A percentile compares a stretch with the other conserved stretches of the same genome.
phyloP scores from a whole-genome alignment of 768 basidiomycete genomes.

The Boletus patriciae region DNA sequence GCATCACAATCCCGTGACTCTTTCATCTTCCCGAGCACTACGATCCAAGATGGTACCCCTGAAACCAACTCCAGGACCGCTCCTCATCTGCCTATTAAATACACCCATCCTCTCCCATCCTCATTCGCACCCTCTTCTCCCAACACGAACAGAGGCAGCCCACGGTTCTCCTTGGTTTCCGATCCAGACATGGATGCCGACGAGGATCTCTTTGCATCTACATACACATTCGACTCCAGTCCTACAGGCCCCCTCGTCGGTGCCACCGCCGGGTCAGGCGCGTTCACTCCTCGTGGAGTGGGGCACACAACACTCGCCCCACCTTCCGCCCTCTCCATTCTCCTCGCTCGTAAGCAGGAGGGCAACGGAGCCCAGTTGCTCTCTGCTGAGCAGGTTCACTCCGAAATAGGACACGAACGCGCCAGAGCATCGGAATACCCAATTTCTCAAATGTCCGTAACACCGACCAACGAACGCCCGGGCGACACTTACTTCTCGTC shows the following conservation, averaged over 20 bases:
- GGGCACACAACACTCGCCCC: slow-evolving; percentile 20
- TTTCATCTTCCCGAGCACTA: slow-evolving; percentile 40
- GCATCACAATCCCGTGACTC: slow-evolving; percentile 32
- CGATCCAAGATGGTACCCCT: slow-evolving; percentile 25
- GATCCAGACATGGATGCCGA: slow-evolving; percentile 25
- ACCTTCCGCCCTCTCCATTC: slow-evolving; percentile 39
- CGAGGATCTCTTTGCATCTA: slow-evolving; percentile 30
- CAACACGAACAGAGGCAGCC: slow-evolving; percentile 24
- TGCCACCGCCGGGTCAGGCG: slow-evolving; percentile 6
- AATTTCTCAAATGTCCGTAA: slow-evolving; percentile 17
- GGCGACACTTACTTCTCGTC: slow-evolving; percentile 6
- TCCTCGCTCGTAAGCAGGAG: slow-evolving; percentile 30
- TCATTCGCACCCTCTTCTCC: slow-evolving; percentile 27
- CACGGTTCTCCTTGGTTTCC: slow-evolving; percentile 24
- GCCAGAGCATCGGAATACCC: neutral
- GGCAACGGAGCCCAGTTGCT: neutral
- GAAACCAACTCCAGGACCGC: slow-evolving; percentile 21
- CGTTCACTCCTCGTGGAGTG: slow-evolving; percentile 25
- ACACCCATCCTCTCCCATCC: slow-evolving; percentile 16
- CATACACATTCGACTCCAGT: slow-evolving; percentile 30
- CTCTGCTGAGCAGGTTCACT: neutral
- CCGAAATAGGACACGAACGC: neutral
- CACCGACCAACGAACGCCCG: slow-evolving; percentile 21
- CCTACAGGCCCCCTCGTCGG: slow-evolving; percentile 7
- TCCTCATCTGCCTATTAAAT: slow-evolving; percentile 18